Base-by-base conservation (phyloP, 1,139 yeast species). In the Tardiomyces depauwii region DNA sequence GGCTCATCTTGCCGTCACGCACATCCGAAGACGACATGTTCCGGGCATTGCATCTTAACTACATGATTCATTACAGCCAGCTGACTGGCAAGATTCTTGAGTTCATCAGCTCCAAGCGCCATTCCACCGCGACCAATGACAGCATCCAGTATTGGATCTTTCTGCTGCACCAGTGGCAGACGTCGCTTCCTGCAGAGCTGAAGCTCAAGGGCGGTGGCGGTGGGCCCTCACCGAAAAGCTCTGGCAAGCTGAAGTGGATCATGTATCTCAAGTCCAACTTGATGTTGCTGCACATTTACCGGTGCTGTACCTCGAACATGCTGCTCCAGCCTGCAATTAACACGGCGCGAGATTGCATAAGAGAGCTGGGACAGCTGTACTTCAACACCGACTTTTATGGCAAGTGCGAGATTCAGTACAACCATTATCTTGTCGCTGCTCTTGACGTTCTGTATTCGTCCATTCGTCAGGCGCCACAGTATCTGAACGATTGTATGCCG, bases 381-480 rank as follows among this genome's bases (percentile, higher is more conserved):
- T 52, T 51, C 42, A 47, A 56, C 39, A 49, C 56, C 5, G 57
- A 48, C 18, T 46, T 55, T 18, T 57, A 57, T 48, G 28, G 49
- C 10, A 46, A 51, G 6, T 57, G 59, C 38, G 57, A 53, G 43
- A 51, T 57, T 19, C 61, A 57, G 43, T 57, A 57, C 47, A 56
- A 55, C 45, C 57, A 57, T 42, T 57, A 55, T 44, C 43, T 57
- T 42, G 53, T 57, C 12, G 49, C 60, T 7, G 55, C 60, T n/a
- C 45, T 57, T 32, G 59, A 58, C 14, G 60, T 57, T 1, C 44
- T 57, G 18, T 54, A 55, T 41, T 47, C 53, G n/a, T 56, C 58
- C 2, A 49, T 56, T 11, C 49, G 47, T 28, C 45, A 49, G 18
- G 48, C 48, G 9, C 55, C 55, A 2, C 21, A 32, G 28, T 47